A percentile compares a stretch with the other conserved stretches of the same genome.
These are phyloP conservation scores for Puccinia triticina DNA, from an alignment of 1,284 basidiomycete genomes.

Conservation along the genomic window DNA sequence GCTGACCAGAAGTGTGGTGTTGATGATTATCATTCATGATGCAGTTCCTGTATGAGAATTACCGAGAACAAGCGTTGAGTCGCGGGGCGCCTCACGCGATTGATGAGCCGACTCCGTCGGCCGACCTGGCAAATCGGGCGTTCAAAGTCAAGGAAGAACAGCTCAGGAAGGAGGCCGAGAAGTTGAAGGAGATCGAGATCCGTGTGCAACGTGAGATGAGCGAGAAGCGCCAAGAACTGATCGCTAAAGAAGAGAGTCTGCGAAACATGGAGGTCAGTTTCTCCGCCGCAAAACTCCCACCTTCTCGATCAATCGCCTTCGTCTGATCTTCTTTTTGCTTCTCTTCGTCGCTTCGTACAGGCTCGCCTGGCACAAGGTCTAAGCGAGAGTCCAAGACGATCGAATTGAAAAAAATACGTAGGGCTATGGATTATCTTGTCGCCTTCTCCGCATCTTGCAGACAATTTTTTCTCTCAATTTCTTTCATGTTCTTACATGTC, in stretches of 20 bases:
- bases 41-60: constrained; percentile 71
- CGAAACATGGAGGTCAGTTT: constrained; percentile 49
- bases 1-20: neutral
- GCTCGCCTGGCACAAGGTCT: too few relatives aligned
- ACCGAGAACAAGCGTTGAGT: constrained; percentile 97
- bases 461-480: too few relatives aligned
- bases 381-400: too few relatives aligned
- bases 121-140: constrained; percentile 95
- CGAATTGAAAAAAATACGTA: too few relatives aligned
- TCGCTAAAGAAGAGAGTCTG: constrained; percentile 62
- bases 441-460: too few relatives aligned
- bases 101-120: constrained; percentile 66
- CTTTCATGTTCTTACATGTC: too few relatives aligned
- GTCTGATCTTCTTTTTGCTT: too few relatives aligned
- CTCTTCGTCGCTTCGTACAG: too few relatives aligned
- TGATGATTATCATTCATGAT: neutral
- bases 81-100: constrained; percentile 66
- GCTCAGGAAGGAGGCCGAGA: constrained; percentile 76
- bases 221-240: constrained; percentile 93
- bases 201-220: constrained; percentile 98
- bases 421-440: too few relatives aligned
- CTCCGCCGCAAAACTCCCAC: neutral
- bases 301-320: too few relatives aligned
- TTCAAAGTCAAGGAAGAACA: constrained; percentile 98
- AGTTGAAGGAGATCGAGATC: constrained; percentile 96